Conservation (phyloP, 352 stramenopile genomes). For the Phytophthora cactorum region DNA sequence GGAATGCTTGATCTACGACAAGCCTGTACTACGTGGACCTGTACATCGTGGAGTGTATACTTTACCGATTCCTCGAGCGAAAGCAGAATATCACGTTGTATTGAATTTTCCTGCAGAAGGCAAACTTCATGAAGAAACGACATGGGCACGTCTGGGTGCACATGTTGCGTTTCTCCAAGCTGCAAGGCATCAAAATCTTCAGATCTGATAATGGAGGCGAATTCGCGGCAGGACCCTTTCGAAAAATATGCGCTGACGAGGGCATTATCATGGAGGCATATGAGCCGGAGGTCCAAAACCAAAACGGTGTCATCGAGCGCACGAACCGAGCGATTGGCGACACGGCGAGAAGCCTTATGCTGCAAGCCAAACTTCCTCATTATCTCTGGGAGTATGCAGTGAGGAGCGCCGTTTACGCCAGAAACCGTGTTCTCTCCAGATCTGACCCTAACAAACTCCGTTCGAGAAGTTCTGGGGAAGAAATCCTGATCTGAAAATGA, state of each 20-base stretch:
- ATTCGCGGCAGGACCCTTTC: not conserved
- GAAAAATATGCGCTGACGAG: conserved; percentile 1
- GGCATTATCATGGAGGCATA: conserved; percentile 10
- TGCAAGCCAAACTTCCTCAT: not conserved
- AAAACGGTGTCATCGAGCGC: not conserved
- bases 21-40: not conserved
- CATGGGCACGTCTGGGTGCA: no score
- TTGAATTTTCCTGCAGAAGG: no score
- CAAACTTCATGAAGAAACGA: no score
- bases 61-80: not conserved
- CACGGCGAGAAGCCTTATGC: not conserved
- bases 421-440: not conserved
- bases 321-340: not conserved
- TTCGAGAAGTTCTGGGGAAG: not conserved
- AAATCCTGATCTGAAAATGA: not conserved
- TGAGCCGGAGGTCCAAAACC: not conserved
- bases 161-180: conserved; percentile 1
- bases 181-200: conserved; percentile 5
- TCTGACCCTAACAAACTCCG: not conserved
- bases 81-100: no score
- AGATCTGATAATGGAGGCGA: conserved; percentile 1
- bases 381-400: not conserved
- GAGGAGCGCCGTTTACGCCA: not conserved
- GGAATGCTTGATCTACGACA: not conserved
- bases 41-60: not conserved